phyloP scores from a whole-genome alignment of 495 filamentous ascomycete genomes.

The Penicillium canescens region DNA sequence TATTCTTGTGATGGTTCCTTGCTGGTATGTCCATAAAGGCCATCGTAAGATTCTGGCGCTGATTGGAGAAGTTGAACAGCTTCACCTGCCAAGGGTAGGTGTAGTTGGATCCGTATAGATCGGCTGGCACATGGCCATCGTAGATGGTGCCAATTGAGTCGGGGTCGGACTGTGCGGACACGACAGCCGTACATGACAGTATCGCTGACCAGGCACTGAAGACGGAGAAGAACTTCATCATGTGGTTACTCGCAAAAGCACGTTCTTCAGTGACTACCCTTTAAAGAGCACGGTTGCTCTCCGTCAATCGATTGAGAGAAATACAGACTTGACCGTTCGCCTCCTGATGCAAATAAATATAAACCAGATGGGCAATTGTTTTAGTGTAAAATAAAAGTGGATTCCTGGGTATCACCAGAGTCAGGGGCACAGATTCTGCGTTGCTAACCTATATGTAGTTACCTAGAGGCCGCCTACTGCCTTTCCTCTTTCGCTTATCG shows the following conservation, averaged over 20 bases:
- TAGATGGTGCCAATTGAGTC: conserved; percentile 16
- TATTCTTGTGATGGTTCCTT: background rate
- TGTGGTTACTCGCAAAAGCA: background rate
- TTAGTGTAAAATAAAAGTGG: background rate
- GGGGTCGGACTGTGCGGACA: conserved; percentile 8
- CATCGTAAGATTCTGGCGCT: conserved; percentile 15
- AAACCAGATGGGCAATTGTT: background rate
- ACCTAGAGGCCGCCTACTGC: background rate
- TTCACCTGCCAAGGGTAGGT: conserved; percentile 18
- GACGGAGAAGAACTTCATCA: conserved; percentile 6
- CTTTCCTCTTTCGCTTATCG: background rate
- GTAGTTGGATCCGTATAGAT: conserved; percentile 13
- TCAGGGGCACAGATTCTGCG: background rate
- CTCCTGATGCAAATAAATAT: background rate
- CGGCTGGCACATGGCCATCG: conserved; percentile 8
- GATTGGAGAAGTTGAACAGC: conserved; percentile 17
- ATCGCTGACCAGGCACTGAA: conserved; percentile 1
- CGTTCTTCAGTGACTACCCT: background rate
- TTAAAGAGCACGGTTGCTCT: background rate
- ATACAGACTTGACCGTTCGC: background rate
- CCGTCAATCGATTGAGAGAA: background rate
- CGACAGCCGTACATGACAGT: conserved; percentile 3
- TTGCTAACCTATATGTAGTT: background rate
- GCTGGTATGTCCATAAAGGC: conserved; percentile 15
- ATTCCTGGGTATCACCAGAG: background rate